Evolutionary conservation across 73 alveolate genomes (phyloP).

Genomic region (Diophrys sp.): DNA sequence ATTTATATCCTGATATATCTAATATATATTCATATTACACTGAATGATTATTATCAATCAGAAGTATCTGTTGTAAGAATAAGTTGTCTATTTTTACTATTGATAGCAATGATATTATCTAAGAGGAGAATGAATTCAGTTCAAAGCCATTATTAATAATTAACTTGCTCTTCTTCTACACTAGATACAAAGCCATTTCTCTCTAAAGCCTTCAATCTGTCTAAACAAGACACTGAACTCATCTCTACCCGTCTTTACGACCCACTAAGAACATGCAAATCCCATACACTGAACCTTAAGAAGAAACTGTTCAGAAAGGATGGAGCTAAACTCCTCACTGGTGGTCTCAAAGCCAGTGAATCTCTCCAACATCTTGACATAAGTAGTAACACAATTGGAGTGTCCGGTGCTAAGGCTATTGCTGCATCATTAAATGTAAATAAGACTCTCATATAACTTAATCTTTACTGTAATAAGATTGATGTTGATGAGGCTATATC

Average conservation of each 20-base stretch:
- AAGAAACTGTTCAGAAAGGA: conserved; percentile 72
- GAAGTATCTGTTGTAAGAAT: too few species aligned
- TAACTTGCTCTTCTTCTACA: too few species aligned
- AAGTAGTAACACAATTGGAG: conserved; percentile 85
- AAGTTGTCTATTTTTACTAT: too few species aligned
- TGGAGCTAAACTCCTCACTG: conserved; percentile 84
- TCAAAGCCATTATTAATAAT: too few species aligned
- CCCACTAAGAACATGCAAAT: conserved; percentile 20
- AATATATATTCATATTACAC: too few species aligned
- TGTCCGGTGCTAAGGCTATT: conserved; percentile 71
- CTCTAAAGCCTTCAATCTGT: too few species aligned
- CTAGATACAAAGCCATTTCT: too few species aligned
- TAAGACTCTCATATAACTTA: conserved; percentile 75
- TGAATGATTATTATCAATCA: too few species aligned
- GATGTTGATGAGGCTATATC: conserved; percentile 97
- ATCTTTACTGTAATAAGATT: conserved; percentile 83
- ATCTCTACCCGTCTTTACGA: conserved; percentile 24
- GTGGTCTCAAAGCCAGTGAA: conserved; percentile 70
- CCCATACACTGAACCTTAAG: conserved; percentile 62
- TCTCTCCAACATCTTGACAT: conserved; percentile 74
- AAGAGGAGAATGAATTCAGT: too few species aligned
- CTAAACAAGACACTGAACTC: conserved; percentile 49
- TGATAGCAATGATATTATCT: too few species aligned
- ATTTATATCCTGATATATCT: too few species aligned
- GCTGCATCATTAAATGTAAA: conserved; percentile 14